Evolutionary conservation across 352 stramenopile genomes (phyloP).

Genomic region (Phytophthora meadii): DNA sequence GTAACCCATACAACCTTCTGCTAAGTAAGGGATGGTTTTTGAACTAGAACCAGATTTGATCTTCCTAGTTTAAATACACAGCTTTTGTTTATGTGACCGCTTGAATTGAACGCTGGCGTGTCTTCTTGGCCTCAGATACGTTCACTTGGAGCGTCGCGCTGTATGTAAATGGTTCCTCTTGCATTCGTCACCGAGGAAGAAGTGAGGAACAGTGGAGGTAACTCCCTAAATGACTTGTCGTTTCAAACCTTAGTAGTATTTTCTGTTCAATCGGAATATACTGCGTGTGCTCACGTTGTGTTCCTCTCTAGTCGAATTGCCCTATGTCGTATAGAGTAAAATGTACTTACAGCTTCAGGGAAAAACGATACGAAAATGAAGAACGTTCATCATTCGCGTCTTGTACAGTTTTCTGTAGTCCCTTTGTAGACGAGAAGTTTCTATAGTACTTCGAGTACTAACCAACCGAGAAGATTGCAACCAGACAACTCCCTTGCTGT

Average conservation of each 20-base stretch:
- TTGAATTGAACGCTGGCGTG: too few species aligned
- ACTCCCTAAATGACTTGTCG: slow-evolving; percentile 1
- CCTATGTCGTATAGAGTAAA: not conserved
- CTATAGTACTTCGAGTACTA: slow-evolving; percentile 5
- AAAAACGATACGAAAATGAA: too few species aligned
- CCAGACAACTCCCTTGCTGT: slow-evolving; percentile 1
- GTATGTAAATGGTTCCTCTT: not conserved
- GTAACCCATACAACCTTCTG: too few species aligned
- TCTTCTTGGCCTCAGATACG: too few species aligned
- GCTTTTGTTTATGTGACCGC: too few species aligned
- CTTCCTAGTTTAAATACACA: too few species aligned
- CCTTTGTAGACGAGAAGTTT: not conserved
- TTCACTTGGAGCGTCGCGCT: too few species aligned
- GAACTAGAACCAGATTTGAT: too few species aligned
- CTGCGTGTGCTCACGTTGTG: too few species aligned
- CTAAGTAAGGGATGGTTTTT: too few species aligned
- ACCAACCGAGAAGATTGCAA: not conserved
- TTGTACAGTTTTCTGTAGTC: not conserved
- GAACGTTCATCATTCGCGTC: not conserved
- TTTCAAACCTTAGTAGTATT: not conserved
- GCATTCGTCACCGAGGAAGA: slow-evolving; percentile 3
- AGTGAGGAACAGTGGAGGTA: slow-evolving; percentile 5
- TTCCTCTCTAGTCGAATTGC: not conserved
- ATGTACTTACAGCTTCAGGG: too few species aligned
- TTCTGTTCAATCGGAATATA: too few species aligned